A percentile compares a stretch with the other conserved stretches of the same genome.
Conservation (phyloP, 1,284 basidiomycete species). For the Athelia psychrophila region DNA sequence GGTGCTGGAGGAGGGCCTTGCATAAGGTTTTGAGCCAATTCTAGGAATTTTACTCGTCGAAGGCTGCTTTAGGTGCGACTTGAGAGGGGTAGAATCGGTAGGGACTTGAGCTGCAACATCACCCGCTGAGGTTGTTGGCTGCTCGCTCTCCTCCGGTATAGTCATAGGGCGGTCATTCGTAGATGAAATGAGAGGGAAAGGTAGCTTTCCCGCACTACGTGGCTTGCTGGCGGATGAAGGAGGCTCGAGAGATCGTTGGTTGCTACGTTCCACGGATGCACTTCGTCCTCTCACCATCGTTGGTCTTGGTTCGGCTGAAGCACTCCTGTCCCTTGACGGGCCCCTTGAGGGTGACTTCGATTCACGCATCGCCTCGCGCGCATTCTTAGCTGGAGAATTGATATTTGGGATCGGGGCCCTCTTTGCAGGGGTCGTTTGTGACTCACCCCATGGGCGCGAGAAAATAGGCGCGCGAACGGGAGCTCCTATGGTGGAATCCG, state of each 20-base stretch:
- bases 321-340: constrained; percentile 21
- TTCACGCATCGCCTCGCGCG: constrained; percentile 14
- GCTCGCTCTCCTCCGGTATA: constrained; percentile 28
- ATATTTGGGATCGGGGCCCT: constrained; percentile 42
- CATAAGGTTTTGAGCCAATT: constrained; percentile 64
- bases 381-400: constrained; percentile 19
- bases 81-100: constrained; percentile 21
- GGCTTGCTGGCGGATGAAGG: constrained; percentile 10
- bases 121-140: not conserved
- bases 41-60: constrained; percentile 66
- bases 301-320: constrained; percentile 33
- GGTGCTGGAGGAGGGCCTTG: constrained; percentile 31
- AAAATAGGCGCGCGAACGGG: constrained; percentile 28
- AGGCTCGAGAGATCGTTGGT: constrained; percentile 19
- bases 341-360: constrained; percentile 13
- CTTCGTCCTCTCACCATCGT: constrained; percentile 23
- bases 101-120: constrained; percentile 4
- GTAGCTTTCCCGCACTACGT: constrained; percentile 29
- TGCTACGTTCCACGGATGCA: constrained; percentile 20
- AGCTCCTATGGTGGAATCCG: constrained; percentile 7
- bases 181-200: constrained; percentile 38
- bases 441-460: constrained; percentile 31
- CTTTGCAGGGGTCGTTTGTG: constrained; percentile 53
- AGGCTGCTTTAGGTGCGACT: constrained; percentile 51
- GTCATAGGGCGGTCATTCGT: constrained; percentile 18